Base-by-base conservation (phyloP, 129 eudicot species). In the Flaveria bidentis region DNA sequence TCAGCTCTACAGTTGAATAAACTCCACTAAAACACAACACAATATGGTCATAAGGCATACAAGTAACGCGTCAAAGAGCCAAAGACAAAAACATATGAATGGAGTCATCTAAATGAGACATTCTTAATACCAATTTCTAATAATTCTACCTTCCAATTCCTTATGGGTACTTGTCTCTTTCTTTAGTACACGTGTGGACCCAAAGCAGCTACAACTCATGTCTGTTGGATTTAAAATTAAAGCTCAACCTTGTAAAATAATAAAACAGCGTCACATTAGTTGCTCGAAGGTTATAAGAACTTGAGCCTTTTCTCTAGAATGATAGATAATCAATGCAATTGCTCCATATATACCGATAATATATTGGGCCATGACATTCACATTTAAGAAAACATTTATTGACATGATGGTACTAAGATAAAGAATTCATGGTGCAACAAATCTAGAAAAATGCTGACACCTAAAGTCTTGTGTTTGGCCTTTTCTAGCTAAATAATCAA, bases 161-260 rank as follows among this genome's bases (percentile, higher is more conserved):
- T 16, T 64, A 50, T 28, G 85, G 73, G 69, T 23, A 44, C 60
- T 74, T 45, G 74, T 77, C 77, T 55, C 83, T 82, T 81, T 87
- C 71, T 51, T 79, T 49, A 49, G 78, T 55, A 61, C 80, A 71
- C 57, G 49, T 8, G 76, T 39, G 66, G 73, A 57, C 72, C 93
- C 86, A 73, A 92, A 83, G 86, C 96, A 92, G 78, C 88, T 76
- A 80, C 96, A 91, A 74, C 86, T 74, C 97, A 91, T 91, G 70
- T 67, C 80, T 72, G 57, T 69, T 56, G 76, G 67, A 64, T 77
- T 50, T 26, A 65, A 65, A 74, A 63, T 63, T 11, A 72, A 58
- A 42, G 76, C 53, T 74, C 76, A 74, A 80, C 71, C 84, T 80
- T 55, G 36, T 45, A 67, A 10, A 63, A 69, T 18, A 61, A 33